Base-by-base conservation (phyloP, 148 eudicot genomes). In the Talinum fruticosum region DNA sequence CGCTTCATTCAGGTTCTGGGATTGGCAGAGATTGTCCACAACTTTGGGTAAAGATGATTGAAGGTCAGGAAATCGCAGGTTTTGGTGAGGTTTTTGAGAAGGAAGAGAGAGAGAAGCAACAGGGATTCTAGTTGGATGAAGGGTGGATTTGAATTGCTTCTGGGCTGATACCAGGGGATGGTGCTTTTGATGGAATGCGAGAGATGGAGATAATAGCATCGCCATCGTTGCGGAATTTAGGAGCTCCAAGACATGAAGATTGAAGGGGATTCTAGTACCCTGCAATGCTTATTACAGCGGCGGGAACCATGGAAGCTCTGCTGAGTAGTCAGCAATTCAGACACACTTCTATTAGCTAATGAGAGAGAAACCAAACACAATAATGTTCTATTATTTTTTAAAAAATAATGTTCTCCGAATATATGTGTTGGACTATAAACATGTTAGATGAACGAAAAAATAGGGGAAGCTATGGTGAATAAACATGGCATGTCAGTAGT, bases 1-100 rank as follows among this genome's bases (percentile, higher is more conserved):
- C 35, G 87, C 83, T 76, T 78, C 73, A 57, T 66, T n/a, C 35
- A 88, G 76, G 18, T 79, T 80, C 26, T 75, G 78, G 59, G 84
- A 81, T 37, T 80, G 36, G 66, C 81, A 78, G 10, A 82, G 78
- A 24, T 76, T 62, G 70, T 28, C 73, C 44, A 84, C 73, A 47
- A 59, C n/a, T 28, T 59, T 70, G 3, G 76, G 78, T 23, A 78
- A 78, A 59, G 80, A 38, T 64, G 14, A 16, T 54, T 69, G 30
- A 10, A 64, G 53, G 67, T 69, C 15, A 35, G 67, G 54, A 69
- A 35, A 0, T 54, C 30, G 51, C 5, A 75, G 69, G 51, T 21
- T 70, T 78, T 57, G 67, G 35, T 37, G 44, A 69, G 59, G 75
- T 54, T 66, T 67, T 73, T 32, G 12, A 32, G 41, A 29, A 67